A percentile compares a stretch with the other conserved stretches of the same genome.
phyloP scores from a whole-genome alignment of 2,329 filamentous ascomycete genomes.

The Stagonosporopsis chrysanthemi region DNA sequence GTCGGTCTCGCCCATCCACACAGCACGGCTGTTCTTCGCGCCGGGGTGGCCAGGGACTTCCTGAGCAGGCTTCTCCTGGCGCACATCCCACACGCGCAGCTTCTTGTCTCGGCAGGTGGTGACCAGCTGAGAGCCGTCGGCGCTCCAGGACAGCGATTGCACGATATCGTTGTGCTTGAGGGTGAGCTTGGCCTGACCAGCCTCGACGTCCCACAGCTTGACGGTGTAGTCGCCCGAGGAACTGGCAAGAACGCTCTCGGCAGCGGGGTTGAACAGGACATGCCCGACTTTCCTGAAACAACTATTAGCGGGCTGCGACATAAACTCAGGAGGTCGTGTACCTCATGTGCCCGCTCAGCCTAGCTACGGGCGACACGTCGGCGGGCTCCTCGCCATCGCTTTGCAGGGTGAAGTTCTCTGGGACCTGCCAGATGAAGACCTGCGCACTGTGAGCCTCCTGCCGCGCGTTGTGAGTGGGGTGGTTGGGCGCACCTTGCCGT shows the following conservation, averaged over 20 bases:
- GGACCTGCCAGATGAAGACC: constrained; percentile 95
- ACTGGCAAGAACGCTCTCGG: constrained; percentile 93
- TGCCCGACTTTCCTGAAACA: constrained; percentile 89
- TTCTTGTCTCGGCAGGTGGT: constrained; percentile 99
- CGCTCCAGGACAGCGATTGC: constrained; percentile 95
- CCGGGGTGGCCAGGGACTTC: constrained; percentile 86
- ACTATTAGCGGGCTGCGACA: constrained; percentile 23
- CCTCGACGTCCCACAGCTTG: constrained; percentile 93
- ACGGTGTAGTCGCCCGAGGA: constrained; percentile 93
- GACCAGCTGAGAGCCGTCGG: constrained; percentile 82
- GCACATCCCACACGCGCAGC: constrained; percentile 94
- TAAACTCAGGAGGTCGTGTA: constrained; percentile 46
- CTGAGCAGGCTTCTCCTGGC: constrained; percentile 86
- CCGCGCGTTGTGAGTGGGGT: background rate
- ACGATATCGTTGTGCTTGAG: constrained; percentile 91
- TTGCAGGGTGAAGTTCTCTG: constrained; percentile 82
- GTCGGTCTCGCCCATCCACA: constrained; percentile 98
- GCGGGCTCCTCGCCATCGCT: constrained; percentile 82
- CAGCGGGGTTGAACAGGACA: constrained; percentile 95
- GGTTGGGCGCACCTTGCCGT: constrained; percentile 72
- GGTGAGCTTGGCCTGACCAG: constrained; percentile 75
- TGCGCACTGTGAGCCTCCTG: constrained; percentile 42
- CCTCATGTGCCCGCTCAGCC: constrained; percentile 87
- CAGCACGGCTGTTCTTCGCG: constrained; percentile 95
- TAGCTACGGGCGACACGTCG: constrained; percentile 81